A percentile compares a stretch with the other conserved stretches of the same genome.
Evolutionary conservation across 352 stramenopile genomes (phyloP).

Genomic region (Phytopythium boreale): DNA sequence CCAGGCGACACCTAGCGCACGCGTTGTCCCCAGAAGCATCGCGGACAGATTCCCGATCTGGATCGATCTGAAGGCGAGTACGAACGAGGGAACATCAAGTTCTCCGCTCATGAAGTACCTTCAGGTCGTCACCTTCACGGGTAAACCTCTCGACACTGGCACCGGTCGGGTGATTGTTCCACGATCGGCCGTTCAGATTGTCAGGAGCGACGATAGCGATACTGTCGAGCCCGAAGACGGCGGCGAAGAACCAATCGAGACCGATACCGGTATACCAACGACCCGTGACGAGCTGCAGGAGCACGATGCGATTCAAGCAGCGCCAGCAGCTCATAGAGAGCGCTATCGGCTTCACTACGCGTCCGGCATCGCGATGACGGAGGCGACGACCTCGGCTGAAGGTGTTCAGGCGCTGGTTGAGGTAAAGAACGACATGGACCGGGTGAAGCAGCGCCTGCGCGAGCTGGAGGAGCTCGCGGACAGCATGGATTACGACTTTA

Average conservation of each 20-base stretch:
- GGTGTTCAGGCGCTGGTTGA: constrained; percentile 2
- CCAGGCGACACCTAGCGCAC: not conserved
- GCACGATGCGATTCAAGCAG: not conserved
- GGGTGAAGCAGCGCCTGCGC: constrained; percentile 23
- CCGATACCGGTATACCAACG: not conserved
- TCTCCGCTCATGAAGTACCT: constrained; percentile 23
- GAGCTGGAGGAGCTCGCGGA: constrained; percentile 47
- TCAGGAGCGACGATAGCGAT: not conserved
- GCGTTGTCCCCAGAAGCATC: constrained; percentile 6
- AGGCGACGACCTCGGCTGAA: not conserved
- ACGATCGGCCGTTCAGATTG: not conserved
- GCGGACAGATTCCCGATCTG: constrained; percentile 34
- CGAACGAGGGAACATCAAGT: constrained; percentile 7
- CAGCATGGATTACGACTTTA: constrained; percentile 61
- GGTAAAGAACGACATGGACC: not conserved
- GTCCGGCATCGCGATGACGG: not conserved
- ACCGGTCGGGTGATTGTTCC: not conserved
- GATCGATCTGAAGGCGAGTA: constrained; percentile 21
- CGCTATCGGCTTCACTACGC: not conserved
- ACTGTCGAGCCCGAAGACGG: not conserved
- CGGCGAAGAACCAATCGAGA: not conserved
- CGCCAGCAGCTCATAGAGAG: not conserved
- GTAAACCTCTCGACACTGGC: not conserved
- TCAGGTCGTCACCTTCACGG: constrained; percentile 25
- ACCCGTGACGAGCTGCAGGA: not conserved